These are phyloP conservation scores for Lentinula sp. DNA, from an alignment of 768 basidiomycete genomes.

Conservation along the genomic window DNA sequence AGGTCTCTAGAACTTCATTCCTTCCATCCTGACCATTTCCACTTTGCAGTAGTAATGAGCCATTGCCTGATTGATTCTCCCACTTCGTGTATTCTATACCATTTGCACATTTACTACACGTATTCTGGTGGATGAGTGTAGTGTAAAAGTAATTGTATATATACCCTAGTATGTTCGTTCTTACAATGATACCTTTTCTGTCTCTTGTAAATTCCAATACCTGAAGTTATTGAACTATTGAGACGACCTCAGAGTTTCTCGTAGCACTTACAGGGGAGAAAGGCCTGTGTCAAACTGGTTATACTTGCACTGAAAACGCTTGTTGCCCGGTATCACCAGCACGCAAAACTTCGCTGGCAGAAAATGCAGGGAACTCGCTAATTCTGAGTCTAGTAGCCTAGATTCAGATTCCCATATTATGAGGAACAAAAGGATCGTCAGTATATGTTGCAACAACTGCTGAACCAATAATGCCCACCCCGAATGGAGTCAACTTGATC, in stretches of 20 bases:
- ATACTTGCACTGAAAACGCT: not conserved
- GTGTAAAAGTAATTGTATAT: not conserved
- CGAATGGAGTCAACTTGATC: slow-evolving; percentile 40
- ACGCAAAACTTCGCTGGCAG: slow-evolving; percentile 7
- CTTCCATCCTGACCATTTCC: not conserved
- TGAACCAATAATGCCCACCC: slow-evolving; percentile 27
- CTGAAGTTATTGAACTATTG: too few species aligned
- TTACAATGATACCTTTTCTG: not conserved
- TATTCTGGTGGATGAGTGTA: not conserved
- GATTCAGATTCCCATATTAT: not conserved
- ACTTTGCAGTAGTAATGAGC: not conserved
- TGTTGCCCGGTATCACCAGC: not conserved
- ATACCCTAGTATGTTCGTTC: not conserved
- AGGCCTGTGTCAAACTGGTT: too few species aligned
- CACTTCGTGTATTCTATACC: not conserved
- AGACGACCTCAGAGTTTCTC: too few species aligned
- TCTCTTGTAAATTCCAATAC: not conserved
- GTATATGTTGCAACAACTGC: not conserved
- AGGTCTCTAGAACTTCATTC: not conserved
- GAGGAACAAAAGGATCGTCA: not conserved
- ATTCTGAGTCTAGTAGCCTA: slow-evolving; percentile 34
- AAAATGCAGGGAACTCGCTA: slow-evolving; percentile 33
- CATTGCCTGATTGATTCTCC: too few species aligned
- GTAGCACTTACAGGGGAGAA: too few species aligned
- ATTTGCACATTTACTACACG: not conserved